Conservation (phyloP, 1,139 yeast genomes). For the Lodderomyces beijingensis region DNA sequence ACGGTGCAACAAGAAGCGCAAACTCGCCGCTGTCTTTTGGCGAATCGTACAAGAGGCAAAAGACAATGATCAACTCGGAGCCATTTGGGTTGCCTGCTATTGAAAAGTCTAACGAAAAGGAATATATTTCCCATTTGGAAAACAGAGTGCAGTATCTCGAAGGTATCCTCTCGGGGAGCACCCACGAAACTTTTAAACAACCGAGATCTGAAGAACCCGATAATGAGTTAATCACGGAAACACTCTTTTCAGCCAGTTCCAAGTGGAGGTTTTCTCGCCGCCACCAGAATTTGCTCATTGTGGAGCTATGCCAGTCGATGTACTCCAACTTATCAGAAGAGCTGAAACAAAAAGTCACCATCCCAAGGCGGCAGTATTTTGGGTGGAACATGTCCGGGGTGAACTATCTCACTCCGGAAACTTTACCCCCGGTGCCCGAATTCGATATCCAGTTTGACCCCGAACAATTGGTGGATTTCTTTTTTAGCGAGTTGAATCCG, state of each 20-base stretch:
- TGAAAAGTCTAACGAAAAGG: slow-evolving; percentile 13
- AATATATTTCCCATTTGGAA: slow-evolving; percentile 33
- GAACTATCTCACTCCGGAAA: slow-evolving; percentile 41
- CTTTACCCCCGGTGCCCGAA: slow-evolving; percentile 33
- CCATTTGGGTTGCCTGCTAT: slow-evolving; percentile 20
- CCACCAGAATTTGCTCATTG: slow-evolving; percentile 46
- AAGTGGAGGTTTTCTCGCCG: slow-evolving; percentile 53
- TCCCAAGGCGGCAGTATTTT: slow-evolving; percentile 57
- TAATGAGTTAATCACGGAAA: slow-evolving; percentile 16
- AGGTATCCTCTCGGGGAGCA: slow-evolving; percentile 21
- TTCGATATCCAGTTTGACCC: slow-evolving; percentile 14
- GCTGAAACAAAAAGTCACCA: slow-evolving; percentile 30
- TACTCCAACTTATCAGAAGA: slow-evolving; percentile 36
- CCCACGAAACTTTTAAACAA: slow-evolving; percentile 15
- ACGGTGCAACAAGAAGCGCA: neutral
- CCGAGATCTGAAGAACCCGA: slow-evolving; percentile 16
- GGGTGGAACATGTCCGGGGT: slow-evolving; percentile 68
- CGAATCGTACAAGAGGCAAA: slow-evolving; percentile 11
- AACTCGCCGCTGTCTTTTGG: neutral
- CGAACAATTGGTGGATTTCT: slow-evolving; percentile 32
- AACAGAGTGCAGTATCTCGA: slow-evolving; percentile 40
- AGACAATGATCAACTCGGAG: slow-evolving; percentile 10
- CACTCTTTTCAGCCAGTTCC: slow-evolving; percentile 21
- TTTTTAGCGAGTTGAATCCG: slow-evolving; percentile 50
- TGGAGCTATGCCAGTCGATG: slow-evolving; percentile 40